Evolutionary conservation across 257 asterid genomes (phyloP), one percentile per base, ranked within the genome.

Genomic region (Lithospermum erythrorhizon): DNA sequence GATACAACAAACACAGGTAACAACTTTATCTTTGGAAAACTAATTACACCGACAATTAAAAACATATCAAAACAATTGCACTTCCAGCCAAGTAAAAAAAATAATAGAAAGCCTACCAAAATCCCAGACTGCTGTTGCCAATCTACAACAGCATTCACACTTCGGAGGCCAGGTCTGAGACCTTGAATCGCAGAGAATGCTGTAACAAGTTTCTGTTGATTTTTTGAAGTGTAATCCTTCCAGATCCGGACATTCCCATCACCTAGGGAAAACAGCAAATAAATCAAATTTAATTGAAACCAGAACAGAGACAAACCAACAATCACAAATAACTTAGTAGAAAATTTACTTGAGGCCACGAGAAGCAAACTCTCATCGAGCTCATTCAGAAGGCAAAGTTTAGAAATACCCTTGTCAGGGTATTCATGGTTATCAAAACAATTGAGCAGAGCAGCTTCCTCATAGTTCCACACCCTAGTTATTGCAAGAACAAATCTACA

Each of bases 81-180:
- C 20, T n/a, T 8, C 14, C 25, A 15, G 14, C 21, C 14, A 49
- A 35, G 7, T 35, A 3, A 49, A 15, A 23, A 57, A 21, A 53
- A 30, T 11, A 15, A 63, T 17, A 21, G 22, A 58, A 35, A 25
- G 17, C 53, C 35, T 70, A 74, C 79, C 81, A 79, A 73, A 81
- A 78, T 82, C 58, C 99, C 94, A 59, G 99, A 93, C 77, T 85
- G 97, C 82, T 93, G 99, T 75, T 93, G 99, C 99, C 99, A 93
- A 79, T 93, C 99, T 57, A 93, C 96, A 70, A 93, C 96, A 73
- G 99, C 95, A 22, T 86, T 89, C 76, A 82, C 81, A 76, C 89
- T 75, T 62, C 87, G 94, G 61, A 81, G 87, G 57, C 94, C 96
- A 70, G 91, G 90, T 75, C 81, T 80, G 67, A 78, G 96, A 62